A percentile compares a stretch with the other conserved stretches of the same genome.
These are phyloP conservation scores for Blastobotrys indianensis DNA, from an alignment of 1,139 yeast species.

Conservation along the genomic window DNA sequence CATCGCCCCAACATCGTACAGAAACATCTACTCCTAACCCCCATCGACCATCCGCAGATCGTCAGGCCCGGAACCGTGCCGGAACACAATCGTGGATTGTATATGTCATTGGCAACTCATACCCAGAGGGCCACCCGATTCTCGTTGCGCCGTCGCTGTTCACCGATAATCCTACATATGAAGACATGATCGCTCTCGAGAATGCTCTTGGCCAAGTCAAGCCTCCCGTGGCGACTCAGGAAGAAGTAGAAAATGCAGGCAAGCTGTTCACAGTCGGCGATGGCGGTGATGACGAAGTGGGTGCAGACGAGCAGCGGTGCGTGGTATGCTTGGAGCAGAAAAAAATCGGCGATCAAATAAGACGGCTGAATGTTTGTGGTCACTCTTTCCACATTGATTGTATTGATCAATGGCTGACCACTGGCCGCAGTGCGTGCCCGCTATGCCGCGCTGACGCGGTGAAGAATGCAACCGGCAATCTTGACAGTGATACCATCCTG, in stretches of 20 bases:
- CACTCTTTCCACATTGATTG: conserved; percentile 50
- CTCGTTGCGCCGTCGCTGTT: conserved; percentile 42
- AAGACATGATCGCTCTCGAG: conserved; percentile 42
- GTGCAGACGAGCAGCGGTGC: conserved; percentile 34
- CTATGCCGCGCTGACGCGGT: conserved; percentile 47
- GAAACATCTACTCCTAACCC: not conserved
- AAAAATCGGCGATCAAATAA: conserved; percentile 40
- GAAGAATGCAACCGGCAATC: conserved; percentile 2
- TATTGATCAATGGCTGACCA: conserved; percentile 51
- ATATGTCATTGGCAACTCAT: conserved; percentile 46
- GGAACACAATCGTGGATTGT: conserved; percentile 40
- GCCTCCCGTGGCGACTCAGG: conserved; percentile 39
- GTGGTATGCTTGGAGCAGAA: conserved; percentile 48
- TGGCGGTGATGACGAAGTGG: conserved; percentile 11
- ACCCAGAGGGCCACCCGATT: conserved; percentile 44
- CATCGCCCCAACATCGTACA: not conserved
- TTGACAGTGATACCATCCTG: too few relatives aligned
- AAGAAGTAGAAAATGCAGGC: conserved; percentile 39
- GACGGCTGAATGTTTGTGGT: conserved; percentile 40
- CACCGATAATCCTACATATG: conserved; percentile 46
- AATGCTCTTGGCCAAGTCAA: conserved; percentile 42
- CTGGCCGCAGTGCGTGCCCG: conserved; percentile 54
- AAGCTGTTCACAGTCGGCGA: conserved; percentile 28
- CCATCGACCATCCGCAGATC: not conserved
- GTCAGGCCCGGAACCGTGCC: too few relatives aligned